Evolutionary conservation across 164 flowering plant species (phyloP).

Genomic region (Platanus orientalis): DNA sequence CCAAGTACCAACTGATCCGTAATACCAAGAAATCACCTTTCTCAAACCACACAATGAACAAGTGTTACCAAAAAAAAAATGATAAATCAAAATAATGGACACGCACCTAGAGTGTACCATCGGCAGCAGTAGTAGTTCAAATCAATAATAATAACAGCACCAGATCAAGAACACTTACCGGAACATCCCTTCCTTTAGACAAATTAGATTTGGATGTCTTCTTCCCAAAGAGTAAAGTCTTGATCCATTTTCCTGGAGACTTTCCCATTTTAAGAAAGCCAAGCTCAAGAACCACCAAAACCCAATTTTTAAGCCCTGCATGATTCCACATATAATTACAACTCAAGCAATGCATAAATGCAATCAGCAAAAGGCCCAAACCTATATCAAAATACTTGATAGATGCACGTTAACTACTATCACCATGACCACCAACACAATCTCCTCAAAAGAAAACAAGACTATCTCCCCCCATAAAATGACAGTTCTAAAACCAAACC

Average conservation of each 20-base stretch:
- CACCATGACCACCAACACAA: neutral
- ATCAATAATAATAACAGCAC: neutral
- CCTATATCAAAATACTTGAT: neutral
- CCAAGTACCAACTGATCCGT: too few species aligned
- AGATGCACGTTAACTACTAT: neutral
- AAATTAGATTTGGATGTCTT: slow-evolving; percentile 51
- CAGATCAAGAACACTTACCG: slow-evolving; percentile 5
- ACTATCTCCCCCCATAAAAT: too few species aligned
- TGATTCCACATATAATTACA: neutral
- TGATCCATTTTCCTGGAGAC: slow-evolving; percentile 76
- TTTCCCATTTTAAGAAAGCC: slow-evolving; percentile 47
- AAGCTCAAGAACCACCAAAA: neutral
- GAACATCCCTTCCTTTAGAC: slow-evolving; percentile 44
- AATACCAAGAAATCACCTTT: neutral
- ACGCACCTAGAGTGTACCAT: neutral
- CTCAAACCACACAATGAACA: neutral
- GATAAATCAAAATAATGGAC: neutral
- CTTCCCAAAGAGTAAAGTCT: slow-evolving; percentile 65
- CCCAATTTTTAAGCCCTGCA: slow-evolving; percentile 15
- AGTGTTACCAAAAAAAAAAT: neutral
- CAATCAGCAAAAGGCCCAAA: neutral
- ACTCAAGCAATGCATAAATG: neutral
- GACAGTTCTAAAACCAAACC: too few species aligned
- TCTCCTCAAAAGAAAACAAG: neutral
- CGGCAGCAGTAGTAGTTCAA: neutral